Conservation (phyloP, 768 basidiomycete species). For the Trametopsis cervina region DNA sequence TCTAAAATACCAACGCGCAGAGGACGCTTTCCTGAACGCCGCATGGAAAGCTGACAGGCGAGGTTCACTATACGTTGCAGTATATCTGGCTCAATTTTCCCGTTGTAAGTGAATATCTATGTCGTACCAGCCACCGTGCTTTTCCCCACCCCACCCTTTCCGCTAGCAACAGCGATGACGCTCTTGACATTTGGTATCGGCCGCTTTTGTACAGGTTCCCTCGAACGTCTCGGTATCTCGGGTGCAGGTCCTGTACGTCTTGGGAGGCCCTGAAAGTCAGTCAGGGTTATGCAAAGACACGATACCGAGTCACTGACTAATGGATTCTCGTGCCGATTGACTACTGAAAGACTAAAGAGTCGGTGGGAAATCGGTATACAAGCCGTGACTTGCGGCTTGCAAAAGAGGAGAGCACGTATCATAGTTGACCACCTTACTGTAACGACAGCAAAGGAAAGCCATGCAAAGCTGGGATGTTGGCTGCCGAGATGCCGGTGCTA, state of each 20-base stretch:
- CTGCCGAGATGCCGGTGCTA: too few species aligned
- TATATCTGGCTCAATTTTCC: neutral
- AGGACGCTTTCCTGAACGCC: constrained; percentile 14
- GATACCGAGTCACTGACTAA: constrained; percentile 30
- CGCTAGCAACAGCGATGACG: constrained; percentile 81
- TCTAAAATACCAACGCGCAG: constrained; percentile 81
- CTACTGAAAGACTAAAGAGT: too few species aligned
- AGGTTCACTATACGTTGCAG: constrained; percentile 56
- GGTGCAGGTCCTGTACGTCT: constrained; percentile 30
- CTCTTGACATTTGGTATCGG: constrained; percentile 68
- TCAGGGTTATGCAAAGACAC: constrained; percentile 4
- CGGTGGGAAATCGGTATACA: too few species aligned
- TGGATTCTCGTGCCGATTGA: constrained; percentile 44
- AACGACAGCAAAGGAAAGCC: too few species aligned
- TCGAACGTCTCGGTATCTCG: constrained; percentile 52
- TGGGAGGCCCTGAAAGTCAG: constrained; percentile 22
- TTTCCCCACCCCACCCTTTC: constrained; percentile 96
- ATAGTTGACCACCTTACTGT: too few species aligned
- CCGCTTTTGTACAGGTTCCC: constrained; percentile 47
- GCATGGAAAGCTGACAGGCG: constrained; percentile 62
- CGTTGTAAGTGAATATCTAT: too few species aligned
- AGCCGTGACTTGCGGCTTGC: too few species aligned
- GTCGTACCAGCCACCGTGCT: constrained; percentile 81
- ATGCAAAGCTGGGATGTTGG: too few species aligned
- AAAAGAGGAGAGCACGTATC: too few species aligned